Evolutionary conservation across 1,139 yeast species (phyloP), one percentile per base, ranked within the genome.

Genomic region (Kodamaea alishanica): DNA sequence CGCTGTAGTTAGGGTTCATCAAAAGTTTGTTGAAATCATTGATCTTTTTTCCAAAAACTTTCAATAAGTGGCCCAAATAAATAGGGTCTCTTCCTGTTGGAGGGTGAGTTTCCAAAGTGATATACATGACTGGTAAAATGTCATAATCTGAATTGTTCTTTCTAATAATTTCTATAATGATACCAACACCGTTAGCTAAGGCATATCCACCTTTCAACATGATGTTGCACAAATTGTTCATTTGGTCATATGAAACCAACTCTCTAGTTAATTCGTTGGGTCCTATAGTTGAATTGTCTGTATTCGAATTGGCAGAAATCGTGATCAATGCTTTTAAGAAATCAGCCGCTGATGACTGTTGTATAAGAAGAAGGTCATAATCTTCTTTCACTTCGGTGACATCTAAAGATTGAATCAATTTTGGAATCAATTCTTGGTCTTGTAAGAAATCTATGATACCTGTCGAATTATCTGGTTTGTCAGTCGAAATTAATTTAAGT

Each of bases 71-170:
- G 4, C 98, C 98, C 48, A 92, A 70, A 60, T 90, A 94, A 38
- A 92, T 89, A 3, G 97, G 96, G 60, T 92, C 99, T 52, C 97
- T 76, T 29, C 96, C 86, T 10, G 85, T 81, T 24, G 98, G 98
- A 6, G 97, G 97, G 58, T 90, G 96, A 26, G 94, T 79, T 49
- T 89, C 95, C 42, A 89, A 67, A 0, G 97, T 86, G 33, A 88
- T 86, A 60, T 83, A 84, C 57, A 89, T 73, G 28, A 92, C 90
- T 12, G 96, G 96, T 37, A 88, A 83, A 41, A 83, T 78, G 63
- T 92, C 98, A 60, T 92, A 92, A 61, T 92, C 98, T 1, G 96
- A 87, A 60, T 92, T 94, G 61, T 92, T 92, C 58, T 92, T 92
- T 50, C 99, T 77, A 49, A 94, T 94, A 43, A 92, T 84, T 60